phyloP scores from a whole-genome alignment of 2,329 filamentous ascomycete genomes.

The Fusarium sp. region DNA sequence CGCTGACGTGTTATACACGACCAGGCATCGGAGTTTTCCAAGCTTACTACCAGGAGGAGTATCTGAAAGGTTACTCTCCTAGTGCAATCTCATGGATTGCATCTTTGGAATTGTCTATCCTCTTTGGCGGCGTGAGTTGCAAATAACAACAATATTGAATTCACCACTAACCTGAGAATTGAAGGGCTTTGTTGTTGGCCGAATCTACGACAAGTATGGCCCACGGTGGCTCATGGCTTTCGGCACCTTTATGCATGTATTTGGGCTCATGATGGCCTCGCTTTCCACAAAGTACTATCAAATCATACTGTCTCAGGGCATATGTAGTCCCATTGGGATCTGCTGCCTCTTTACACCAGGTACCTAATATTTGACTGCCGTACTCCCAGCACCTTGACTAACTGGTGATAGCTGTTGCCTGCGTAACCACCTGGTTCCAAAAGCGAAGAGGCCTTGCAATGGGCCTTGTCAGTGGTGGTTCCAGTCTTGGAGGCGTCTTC shows the following conservation, averaged over 20 bases:
- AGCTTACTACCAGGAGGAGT: background rate
- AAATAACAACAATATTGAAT: too few species aligned
- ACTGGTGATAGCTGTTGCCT: background rate
- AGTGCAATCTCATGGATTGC: conserved; percentile 6
- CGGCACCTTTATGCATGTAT: conserved; percentile 68
- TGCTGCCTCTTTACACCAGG: conserved; percentile 50
- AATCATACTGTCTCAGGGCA: conserved; percentile 55
- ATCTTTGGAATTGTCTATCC: background rate
- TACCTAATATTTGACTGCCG: background rate
- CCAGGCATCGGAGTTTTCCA: background rate
- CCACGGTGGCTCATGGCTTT: conserved; percentile 66
- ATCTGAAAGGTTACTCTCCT: background rate
- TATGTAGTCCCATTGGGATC: conserved; percentile 52
- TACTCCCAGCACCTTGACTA: background rate
- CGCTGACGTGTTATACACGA: background rate
- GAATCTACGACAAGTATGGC: conserved; percentile 72
- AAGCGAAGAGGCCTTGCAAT: conserved; percentile 51
- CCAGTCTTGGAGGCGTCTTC: conserved; percentile 54
- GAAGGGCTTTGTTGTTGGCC: conserved; percentile 70
- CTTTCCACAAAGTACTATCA: conserved; percentile 58
- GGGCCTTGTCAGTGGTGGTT: conserved; percentile 51
- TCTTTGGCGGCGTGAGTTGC: conserved; percentile 1
- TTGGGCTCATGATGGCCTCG: conserved; percentile 73
- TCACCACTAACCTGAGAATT: background rate
- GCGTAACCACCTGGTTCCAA: conserved; percentile 47